A percentile compares a stretch with the other conserved stretches of the same genome.
Evolutionary conservation across 2,329 filamentous ascomycete genomes (phyloP).

Genomic region (Epichloe sibirici): DNA sequence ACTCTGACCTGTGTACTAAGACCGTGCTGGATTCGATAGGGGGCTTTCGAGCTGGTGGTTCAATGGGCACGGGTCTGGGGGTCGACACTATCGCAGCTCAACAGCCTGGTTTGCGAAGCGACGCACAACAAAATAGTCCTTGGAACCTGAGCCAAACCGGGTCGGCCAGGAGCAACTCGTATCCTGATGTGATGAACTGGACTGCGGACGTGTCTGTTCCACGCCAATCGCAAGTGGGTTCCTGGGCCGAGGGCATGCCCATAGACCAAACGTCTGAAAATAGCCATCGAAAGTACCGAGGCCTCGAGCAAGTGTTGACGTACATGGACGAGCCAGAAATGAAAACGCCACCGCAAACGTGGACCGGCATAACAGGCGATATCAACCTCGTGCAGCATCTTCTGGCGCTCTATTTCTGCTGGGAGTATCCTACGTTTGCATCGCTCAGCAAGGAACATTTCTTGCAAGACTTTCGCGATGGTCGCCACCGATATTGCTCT

Average conservation of each 20-base stretch:
- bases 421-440: constrained; percentile 64
- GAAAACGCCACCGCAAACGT: constrained; percentile 32
- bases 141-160: constrained; percentile 38
- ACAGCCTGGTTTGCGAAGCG: constrained; percentile 20
- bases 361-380: constrained; percentile 52
- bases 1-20: constrained; percentile 8
- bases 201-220: constrained; percentile 25
- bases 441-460: constrained; percentile 63
- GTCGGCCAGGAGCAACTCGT: constrained; percentile 34
- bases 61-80: constrained; percentile 16
- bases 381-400: constrained; percentile 48
- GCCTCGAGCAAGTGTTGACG: constrained; percentile 36
- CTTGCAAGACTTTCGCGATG: constrained; percentile 49
- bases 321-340: constrained; percentile 31
- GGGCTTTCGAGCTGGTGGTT: constrained; percentile 13
- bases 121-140: constrained; percentile 32
- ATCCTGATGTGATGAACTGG: constrained; percentile 36
- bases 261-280: constrained; percentile 20
- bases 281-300: constrained; percentile 22
- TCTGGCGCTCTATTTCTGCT: constrained; percentile 58
- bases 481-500: constrained; percentile 53
- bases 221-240: constrained; percentile 33
- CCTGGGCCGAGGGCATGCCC: constrained; percentile 35
- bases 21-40: constrained; percentile 10
- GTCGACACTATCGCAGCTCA: constrained; percentile 18